Evolutionary conservation across 208 protist species (phyloP).

Genomic region (Wallacemonas rigidus): DNA sequence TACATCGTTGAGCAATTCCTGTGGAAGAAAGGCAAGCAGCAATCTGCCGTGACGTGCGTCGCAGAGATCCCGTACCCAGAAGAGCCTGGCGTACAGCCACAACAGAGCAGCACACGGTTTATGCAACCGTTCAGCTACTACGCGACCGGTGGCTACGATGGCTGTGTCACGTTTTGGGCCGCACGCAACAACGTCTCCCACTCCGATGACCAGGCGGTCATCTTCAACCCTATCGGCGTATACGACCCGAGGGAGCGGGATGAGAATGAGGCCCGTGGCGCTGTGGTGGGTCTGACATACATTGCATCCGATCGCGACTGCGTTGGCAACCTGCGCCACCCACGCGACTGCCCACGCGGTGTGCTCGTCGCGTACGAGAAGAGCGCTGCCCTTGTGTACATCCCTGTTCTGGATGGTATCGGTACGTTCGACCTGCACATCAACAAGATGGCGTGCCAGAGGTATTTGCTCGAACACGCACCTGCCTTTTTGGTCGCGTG

Average conservation of each 20-base stretch:
- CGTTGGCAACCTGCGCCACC: constrained; percentile 35
- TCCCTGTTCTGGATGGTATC: constrained; percentile 49
- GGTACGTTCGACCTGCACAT: constrained; percentile 40
- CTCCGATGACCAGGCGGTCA: constrained; percentile 23
- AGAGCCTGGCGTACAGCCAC: constrained; percentile 8
- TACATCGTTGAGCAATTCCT: constrained; percentile 86
- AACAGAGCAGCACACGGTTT: constrained; percentile 18
- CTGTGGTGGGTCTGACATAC: constrained; percentile 58
- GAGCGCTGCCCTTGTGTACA: constrained; percentile 47
- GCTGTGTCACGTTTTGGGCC: constrained; percentile 74
- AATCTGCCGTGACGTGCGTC: constrained; percentile 71
- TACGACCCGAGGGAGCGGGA: constrained; percentile 24
- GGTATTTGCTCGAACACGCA: constrained; percentile 30
- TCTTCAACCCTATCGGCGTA: constrained; percentile 40
- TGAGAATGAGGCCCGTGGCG: constrained; percentile 17
- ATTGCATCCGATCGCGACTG: constrained; percentile 31
- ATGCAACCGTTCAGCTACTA: constrained; percentile 61
- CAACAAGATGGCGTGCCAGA: constrained; percentile 21
- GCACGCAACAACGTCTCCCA: constrained; percentile 59
- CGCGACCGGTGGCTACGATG: constrained; percentile 55
- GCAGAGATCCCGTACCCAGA: constrained; percentile 59
- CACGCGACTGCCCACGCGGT: constrained; percentile 51
- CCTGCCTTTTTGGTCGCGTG: constrained; percentile 50
- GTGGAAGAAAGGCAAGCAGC: constrained; percentile 45
- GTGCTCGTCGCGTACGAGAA: constrained; percentile 71